Conservation (phyloP, 345 rosid genomes). For the Eucalyptus caleyi region DNA sequence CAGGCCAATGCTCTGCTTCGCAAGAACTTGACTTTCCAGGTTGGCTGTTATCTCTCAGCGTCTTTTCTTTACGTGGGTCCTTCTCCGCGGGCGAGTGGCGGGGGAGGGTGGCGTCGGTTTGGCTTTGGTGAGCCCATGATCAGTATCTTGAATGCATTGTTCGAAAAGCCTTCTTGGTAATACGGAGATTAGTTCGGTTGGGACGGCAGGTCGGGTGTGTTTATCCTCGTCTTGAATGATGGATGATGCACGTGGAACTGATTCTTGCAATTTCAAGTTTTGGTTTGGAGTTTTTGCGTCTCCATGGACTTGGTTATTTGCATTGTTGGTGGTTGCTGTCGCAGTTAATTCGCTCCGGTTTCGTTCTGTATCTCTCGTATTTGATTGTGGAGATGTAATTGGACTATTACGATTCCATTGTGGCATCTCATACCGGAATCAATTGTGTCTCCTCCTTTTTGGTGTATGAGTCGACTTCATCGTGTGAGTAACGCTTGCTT, state of each 20-base stretch:
- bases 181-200: not conserved
- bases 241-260: not conserved
- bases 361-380: not conserved
- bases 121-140: not conserved
- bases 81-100: not conserved
- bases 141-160: not conserved
- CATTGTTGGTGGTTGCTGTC: not conserved
- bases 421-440: not conserved
- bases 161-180: not conserved
- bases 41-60: not conserved
- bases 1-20: constrained; percentile 77
- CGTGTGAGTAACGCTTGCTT: not conserved
- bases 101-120: not conserved
- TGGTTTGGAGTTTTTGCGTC: not conserved
- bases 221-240: not conserved
- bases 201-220: not conserved
- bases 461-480: not conserved
- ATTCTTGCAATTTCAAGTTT: not conserved
- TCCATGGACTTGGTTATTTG: not conserved
- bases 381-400: not conserved
- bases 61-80: not conserved
- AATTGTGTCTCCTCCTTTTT: not conserved
- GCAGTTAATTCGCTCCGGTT: not conserved
- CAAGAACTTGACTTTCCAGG: constrained; percentile 88
- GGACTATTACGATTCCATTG: not conserved